phyloP scores from a whole-genome alignment of 768 basidiomycete species.

The Boletus rubescentipes region DNA sequence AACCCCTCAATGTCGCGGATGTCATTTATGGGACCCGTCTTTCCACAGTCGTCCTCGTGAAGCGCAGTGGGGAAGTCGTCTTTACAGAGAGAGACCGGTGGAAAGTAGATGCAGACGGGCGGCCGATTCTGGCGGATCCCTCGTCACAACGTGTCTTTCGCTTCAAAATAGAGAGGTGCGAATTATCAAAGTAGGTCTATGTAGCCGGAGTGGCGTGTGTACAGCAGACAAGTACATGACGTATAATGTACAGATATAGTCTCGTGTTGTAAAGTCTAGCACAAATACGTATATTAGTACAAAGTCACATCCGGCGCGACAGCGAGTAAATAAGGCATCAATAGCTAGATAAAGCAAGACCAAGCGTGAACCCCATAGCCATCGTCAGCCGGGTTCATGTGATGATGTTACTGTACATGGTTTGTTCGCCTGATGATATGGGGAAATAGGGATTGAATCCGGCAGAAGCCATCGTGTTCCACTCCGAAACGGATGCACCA shows the following conservation, averaged over 20 bases:
- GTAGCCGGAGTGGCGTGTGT: conserved; percentile 15
- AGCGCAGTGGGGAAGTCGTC: conserved; percentile 54
- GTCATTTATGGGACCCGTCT: conserved; percentile 66
- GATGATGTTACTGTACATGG: conserved; percentile 58
- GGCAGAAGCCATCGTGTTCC: conserved; percentile 53
- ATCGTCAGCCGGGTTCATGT: conserved; percentile 35
- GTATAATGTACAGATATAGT: conserved; percentile 32
- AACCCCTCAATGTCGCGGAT: conserved; percentile 39
- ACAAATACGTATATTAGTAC: conserved; percentile 27
- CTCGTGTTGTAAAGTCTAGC: conserved; percentile 28
- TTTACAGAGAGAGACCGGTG: conserved; percentile 77
- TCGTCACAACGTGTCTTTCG: conserved; percentile 50
- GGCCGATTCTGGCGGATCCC: conserved; percentile 38
- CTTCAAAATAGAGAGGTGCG: conserved; percentile 37
- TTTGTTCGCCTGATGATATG: conserved; percentile 51
- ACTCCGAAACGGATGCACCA: conserved; percentile 56
- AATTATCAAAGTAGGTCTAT: conserved; percentile 23
- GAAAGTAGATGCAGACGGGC: conserved; percentile 42
- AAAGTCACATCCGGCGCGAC: conserved; percentile 35
- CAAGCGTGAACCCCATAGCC: neutral
- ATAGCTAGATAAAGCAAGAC: conserved; percentile 9
- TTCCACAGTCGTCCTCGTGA: conserved; percentile 69
- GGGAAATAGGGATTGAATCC: conserved; percentile 74
- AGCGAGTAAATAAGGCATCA: conserved; percentile 24
- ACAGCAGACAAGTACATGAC: conserved; percentile 30